Percentiles rank a stretch among this genome's conserved stretches.
Evolutionary conservation across 495 filamentous ascomycete species (phyloP).

Genomic region (Monascus purpureus): DNA sequence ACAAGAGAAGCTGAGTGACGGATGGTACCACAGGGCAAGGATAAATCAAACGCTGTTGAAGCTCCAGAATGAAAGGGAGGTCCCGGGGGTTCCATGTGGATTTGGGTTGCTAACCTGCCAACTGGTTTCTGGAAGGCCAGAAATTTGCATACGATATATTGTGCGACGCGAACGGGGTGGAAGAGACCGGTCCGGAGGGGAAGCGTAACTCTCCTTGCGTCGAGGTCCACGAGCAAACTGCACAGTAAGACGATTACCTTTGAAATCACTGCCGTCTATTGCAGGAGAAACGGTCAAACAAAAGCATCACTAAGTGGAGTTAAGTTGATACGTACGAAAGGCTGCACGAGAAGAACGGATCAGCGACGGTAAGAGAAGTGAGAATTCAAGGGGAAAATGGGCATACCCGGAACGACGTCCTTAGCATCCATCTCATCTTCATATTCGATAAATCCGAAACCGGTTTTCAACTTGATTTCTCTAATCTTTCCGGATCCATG

Average conservation of each 20-base stretch:
- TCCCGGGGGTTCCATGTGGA: too few species aligned
- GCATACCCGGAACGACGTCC: conserved; percentile 89
- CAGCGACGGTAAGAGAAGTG: conserved; percentile 6
- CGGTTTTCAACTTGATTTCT: conserved; percentile 99
- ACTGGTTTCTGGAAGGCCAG: conserved; percentile 97
- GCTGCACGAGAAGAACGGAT: conserved; percentile 17
- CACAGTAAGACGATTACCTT: conserved; percentile 90
- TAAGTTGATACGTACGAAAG: conserved; percentile 33
- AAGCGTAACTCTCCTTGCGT: conserved; percentile 62
- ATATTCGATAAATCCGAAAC: conserved; percentile 98
- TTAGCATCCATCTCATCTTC: conserved; percentile 94
- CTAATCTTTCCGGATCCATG: conserved; percentile 95
- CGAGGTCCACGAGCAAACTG: conserved; percentile 94
- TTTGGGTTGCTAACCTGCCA: conserved; percentile 93
- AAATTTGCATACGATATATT: conserved; percentile 89
- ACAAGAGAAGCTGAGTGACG: too few species aligned
- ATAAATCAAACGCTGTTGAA: conserved; percentile 14
- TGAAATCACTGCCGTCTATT: conserved; percentile 92
- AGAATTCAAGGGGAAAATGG: not conserved
- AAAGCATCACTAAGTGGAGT: not conserved
- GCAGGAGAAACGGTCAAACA: conserved; percentile 9
- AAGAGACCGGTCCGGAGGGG: conserved; percentile 49
- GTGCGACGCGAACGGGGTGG: conserved; percentile 89
- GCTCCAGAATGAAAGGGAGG: too few species aligned
- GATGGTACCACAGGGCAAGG: conserved; percentile 15